Evolutionary conservation across 371 early-diverging fungal species (phyloP).

Genomic region (Nematocida minor): DNA sequence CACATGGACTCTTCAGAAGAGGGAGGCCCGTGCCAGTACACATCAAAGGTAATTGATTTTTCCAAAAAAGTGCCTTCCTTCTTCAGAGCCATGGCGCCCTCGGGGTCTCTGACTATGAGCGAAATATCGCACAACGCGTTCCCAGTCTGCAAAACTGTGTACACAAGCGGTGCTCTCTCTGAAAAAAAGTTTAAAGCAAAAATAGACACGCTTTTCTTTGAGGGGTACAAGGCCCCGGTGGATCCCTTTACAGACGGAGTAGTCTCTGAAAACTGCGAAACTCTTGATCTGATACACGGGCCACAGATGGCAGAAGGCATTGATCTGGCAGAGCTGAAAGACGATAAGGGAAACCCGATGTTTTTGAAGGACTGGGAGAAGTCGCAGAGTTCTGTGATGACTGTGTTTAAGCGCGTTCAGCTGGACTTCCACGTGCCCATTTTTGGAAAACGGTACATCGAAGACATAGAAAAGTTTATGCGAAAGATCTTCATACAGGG

Average conservation of each 20-base stretch:
- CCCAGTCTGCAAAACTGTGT: conserved; percentile 56
- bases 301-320: not conserved
- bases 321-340: not conserved
- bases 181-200: conserved; percentile 57
- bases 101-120: conserved; percentile 58
- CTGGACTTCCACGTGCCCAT: conserved; percentile 60
- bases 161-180: conserved; percentile 60
- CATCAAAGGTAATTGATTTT: conserved; percentile 61
- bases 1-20: conserved; percentile 14
- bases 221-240: conserved; percentile 23
- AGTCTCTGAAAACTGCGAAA: conserved; percentile 25
- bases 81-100: conserved; percentile 57
- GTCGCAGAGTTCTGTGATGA: conserved; percentile 39
- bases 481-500: conserved; percentile 53
- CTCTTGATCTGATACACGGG: conserved; percentile 10
- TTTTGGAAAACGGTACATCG: conserved; percentile 57
- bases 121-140: conserved; percentile 64
- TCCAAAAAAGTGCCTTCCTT: conserved; percentile 57
- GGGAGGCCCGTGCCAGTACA: conserved; percentile 50
- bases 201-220: conserved; percentile 51
- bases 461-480: conserved; percentile 54
- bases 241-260: conserved; percentile 35
- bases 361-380: conserved; percentile 29
- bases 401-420: conserved; percentile 61
- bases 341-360: not conserved